Base-by-base conservation (phyloP, 2,329 filamentous ascomycete species). In the Fusarium sublunatum region DNA sequence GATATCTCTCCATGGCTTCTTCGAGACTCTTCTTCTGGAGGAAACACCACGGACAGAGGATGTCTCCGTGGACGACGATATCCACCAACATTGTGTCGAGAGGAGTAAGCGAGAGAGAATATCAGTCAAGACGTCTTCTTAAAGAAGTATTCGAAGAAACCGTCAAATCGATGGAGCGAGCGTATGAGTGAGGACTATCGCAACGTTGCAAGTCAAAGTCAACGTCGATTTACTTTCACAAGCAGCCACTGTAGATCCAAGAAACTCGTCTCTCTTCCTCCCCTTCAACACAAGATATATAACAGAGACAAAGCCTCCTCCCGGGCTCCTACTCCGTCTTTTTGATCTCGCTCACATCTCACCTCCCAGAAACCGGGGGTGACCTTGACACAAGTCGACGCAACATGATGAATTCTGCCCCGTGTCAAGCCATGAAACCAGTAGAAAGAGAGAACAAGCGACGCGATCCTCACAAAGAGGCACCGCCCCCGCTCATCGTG, bases 31-130 rank as follows among this genome's bases (percentile, higher is more conserved):
- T 78, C 60, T 82, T 78, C 54, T 79, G 78, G 56, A 85, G 74
- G 64, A 82, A 85, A 64, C 80, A 83, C 75, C 81, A 84, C 5
- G 82, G 81, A 55, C 83, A 86, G 34, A 82, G 73, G 7, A 81
- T 76, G 68, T 85, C 83, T 34, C 79, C 73, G 63, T 83, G 80
- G 41, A 83, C 72, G 43, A 83, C 79, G 56, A 85, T 77, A 7
- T 64, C 53, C 42, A 72, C 53, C 19, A 64, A 38, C 67, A 69
- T 71, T 26, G 10, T 45, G 41, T 29, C 13, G 24, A 35, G 4
- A 26, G 15, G 11, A n/a, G 22, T 10, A 6, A 15, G 9, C 8
- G 5, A 28, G 5, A 7, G 13, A 36, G 6, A 19, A 29, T 40
- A 19, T 3, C 19, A 22, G 13, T 32, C 9, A 13, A 32, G 6